Percentiles rank a stretch among this genome's conserved stretches.
These are phyloP conservation scores for Annona squamosa DNA, from an alignment of 164 flowering plant genomes.

Conservation along the genomic window DNA sequence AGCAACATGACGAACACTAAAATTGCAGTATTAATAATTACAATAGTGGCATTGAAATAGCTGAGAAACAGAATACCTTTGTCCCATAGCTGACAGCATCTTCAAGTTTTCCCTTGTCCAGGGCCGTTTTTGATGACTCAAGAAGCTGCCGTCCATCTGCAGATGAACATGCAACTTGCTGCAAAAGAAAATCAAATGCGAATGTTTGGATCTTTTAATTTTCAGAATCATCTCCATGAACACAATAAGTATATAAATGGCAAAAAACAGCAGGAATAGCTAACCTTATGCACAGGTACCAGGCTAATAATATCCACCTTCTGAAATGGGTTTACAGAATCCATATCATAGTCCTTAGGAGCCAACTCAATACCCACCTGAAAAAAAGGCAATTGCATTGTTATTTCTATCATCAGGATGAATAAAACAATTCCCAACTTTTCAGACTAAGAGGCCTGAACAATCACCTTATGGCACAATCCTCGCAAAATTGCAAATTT, in stretches of 20 bases:
- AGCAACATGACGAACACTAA: background rate
- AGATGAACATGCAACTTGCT: slow-evolving; percentile 99
- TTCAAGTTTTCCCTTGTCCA: slow-evolving; percentile 99
- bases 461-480: slow-evolving; percentile 81
- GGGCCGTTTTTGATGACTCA: slow-evolving; percentile 95
- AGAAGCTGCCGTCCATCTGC: slow-evolving; percentile 97
- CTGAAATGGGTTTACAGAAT: slow-evolving; percentile 70
- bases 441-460: background rate
- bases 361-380: slow-evolving; percentile 95
- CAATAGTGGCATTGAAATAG: background rate
- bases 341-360: slow-evolving; percentile 93
- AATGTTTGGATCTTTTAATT: background rate
- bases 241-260: background rate
- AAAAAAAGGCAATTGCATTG: slow-evolving; percentile 5
- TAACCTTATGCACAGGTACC: slow-evolving; percentile 94
- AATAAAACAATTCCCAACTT: background rate
- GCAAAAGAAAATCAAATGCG: slow-evolving; percentile 17
- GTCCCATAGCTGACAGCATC: slow-evolving; percentile 96
- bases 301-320: slow-evolving; percentile 72
- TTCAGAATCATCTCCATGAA: background rate
- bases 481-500: slow-evolving; percentile 89
- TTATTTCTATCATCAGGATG: slow-evolving; percentile 3
- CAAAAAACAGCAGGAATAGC: background rate
- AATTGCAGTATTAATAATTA: background rate
- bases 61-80: slow-evolving; percentile 49